phyloP scores from a whole-genome alignment of 2,329 filamentous ascomycete species.

The Bisporella sp. region DNA sequence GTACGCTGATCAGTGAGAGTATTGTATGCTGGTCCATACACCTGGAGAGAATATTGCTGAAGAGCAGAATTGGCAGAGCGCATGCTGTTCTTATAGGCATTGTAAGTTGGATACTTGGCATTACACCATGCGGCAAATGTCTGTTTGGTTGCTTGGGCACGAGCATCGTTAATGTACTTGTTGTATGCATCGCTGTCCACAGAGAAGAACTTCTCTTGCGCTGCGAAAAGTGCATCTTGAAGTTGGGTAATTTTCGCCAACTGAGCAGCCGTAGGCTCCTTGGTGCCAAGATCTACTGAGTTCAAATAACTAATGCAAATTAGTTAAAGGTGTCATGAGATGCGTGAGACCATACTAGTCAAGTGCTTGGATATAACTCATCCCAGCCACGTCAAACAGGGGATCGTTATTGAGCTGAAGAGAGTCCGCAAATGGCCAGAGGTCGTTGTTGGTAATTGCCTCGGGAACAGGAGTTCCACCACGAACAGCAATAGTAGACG shows the following conservation, averaged over 20 bases:
- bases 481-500: background rate
- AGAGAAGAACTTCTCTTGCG: conserved; percentile 4
- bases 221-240: background rate
- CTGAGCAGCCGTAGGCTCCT: background rate
- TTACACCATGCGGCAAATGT: conserved; percentile 6
- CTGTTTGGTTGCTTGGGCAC: conserved; percentile 7
- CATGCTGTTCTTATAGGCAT: conserved; percentile 1
- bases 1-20: conserved; percentile 4
- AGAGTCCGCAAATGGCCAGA: background rate
- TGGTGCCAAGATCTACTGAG: background rate
- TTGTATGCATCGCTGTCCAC: conserved; percentile 3
- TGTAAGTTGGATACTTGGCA: conserved; percentile 2
- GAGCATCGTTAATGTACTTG: conserved; percentile 4
- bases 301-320: background rate
- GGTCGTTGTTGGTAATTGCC: background rate
- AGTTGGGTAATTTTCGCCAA: background rate
- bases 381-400: background rate
- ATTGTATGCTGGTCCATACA: conserved; percentile 7
- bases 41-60: conserved; percentile 5
- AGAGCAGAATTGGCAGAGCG: conserved; percentile 5
- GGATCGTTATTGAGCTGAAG: background rate
- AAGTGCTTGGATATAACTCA: background rate
- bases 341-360: background rate
- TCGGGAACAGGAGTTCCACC: background rate
- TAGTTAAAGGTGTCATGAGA: background rate